Percentiles rank a stretch among this genome's conserved stretches.
Conservation (phyloP, 164 flowering plant species). For the Annona cherimola region DNA sequence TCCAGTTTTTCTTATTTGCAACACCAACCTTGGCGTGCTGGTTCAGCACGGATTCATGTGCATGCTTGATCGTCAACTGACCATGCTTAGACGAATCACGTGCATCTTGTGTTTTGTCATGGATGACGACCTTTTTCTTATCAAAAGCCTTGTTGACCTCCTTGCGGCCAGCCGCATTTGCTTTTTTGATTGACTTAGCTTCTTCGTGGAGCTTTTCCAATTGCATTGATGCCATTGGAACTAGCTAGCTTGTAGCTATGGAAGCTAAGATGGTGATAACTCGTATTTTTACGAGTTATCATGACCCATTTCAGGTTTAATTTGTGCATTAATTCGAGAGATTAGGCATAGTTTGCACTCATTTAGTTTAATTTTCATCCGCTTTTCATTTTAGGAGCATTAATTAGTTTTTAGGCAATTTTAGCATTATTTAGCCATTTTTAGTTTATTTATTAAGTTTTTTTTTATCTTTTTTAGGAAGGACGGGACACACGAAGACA, state of each 20-base stretch:
- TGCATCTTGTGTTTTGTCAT: neutral
- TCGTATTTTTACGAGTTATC: too few species aligned
- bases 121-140: neutral
- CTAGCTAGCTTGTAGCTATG: neutral
- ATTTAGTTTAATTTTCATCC: too few species aligned
- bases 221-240: neutral
- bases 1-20: neutral
- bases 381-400: too few species aligned
- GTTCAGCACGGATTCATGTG: neutral
- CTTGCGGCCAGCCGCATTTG: neutral
- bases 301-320: too few species aligned
- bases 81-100: neutral
- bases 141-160: neutral
- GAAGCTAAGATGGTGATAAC: neutral
- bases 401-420: too few species aligned
- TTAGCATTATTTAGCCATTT: too few species aligned
- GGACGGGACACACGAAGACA: too few species aligned
- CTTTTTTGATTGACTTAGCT: too few species aligned
- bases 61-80: neutral
- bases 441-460: too few species aligned
- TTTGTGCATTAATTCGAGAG: too few species aligned
- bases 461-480: too few species aligned
- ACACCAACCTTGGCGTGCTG: neutral
- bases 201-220: neutral
- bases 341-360: too few species aligned